phyloP scores from a whole-genome alignment of 1,284 basidiomycete genomes.

The Heterobasidion irregulare region DNA sequence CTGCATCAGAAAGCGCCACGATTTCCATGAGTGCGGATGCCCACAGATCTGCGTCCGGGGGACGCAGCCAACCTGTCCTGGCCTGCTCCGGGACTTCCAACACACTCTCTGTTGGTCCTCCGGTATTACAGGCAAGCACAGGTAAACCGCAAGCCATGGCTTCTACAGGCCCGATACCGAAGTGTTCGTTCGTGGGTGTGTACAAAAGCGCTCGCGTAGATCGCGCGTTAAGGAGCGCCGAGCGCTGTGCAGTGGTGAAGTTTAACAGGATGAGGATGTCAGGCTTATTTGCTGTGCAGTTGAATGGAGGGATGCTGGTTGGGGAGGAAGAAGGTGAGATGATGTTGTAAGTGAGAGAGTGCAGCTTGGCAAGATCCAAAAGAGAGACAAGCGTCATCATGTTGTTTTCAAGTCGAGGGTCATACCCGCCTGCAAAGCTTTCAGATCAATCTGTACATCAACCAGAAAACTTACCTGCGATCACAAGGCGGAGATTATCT shows the following conservation, averaged over 20 bases:
- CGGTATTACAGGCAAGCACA: conserved; percentile 82
- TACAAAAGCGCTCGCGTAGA: conserved; percentile 77
- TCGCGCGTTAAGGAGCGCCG: conserved; percentile 60
- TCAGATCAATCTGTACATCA: neutral
- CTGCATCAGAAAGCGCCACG: conserved; percentile 35
- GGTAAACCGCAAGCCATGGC: conserved; percentile 91
- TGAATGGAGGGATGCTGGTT: conserved; percentile 28
- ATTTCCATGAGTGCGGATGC: conserved; percentile 59
- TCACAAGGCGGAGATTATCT: conserved; percentile 48
- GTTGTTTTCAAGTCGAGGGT: conserved; percentile 65
- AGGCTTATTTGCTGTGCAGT: conserved; percentile 28
- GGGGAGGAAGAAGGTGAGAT: conserved; percentile 32
- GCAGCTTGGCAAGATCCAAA: conserved; percentile 43
- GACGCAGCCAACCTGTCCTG: conserved; percentile 65
- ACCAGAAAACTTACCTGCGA: conserved; percentile 50
- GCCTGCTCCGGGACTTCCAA: conserved; percentile 39
- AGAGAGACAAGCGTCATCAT: conserved; percentile 53
- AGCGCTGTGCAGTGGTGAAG: conserved; percentile 75
- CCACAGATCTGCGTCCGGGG: conserved; percentile 61
- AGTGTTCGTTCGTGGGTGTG: conserved; percentile 94
- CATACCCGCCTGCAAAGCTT: conserved; percentile 59
- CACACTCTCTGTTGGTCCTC: conserved; percentile 90
- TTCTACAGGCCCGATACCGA: conserved; percentile 95
- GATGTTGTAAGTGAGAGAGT: conserved; percentile 47
- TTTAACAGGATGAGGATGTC: conserved; percentile 83